Percentiles rank a stretch among this genome's conserved stretches.
Evolutionary conservation across 225 moss, liverwort and hornwort species (phyloP).

Genomic region (Rhytidiadelphus loreus): DNA sequence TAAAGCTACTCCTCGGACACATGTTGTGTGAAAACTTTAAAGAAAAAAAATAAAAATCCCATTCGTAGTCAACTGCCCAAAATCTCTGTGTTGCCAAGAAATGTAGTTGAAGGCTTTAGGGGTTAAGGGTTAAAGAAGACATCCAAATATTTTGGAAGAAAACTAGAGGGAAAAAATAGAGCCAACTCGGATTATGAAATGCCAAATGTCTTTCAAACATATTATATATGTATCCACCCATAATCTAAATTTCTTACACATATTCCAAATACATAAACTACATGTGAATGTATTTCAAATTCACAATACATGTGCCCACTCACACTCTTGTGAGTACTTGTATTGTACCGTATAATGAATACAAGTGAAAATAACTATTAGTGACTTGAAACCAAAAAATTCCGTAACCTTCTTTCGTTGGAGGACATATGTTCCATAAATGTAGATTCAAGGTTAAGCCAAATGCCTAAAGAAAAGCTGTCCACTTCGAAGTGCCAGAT

Average conservation of each 20-base stretch:
- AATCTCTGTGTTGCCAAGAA: no score
- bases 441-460: background rate
- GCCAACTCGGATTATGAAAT: fast-evolving
- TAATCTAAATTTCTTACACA: background rate
- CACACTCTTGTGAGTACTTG: background rate
- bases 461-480: background rate
- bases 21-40: no score
- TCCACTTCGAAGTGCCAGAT: background rate
- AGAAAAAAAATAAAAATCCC: no score
- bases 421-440: background rate
- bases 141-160: background rate
- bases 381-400: background rate
- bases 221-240: background rate
- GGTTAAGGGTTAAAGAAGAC: background rate
- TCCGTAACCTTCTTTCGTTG: background rate
- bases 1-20: no score
- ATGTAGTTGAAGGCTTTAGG: no score
- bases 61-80: no score
- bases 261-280: background rate
- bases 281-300: background rate
- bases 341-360: background rate
- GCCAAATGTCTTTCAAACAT: background rate
- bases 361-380: background rate
- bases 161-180: background rate
- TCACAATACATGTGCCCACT: background rate